Evolutionary conservation across 2,329 filamentous ascomycete species (phyloP), one percentile per base, ranked within the genome.

Genomic region (Diaporthe australafricana): DNA sequence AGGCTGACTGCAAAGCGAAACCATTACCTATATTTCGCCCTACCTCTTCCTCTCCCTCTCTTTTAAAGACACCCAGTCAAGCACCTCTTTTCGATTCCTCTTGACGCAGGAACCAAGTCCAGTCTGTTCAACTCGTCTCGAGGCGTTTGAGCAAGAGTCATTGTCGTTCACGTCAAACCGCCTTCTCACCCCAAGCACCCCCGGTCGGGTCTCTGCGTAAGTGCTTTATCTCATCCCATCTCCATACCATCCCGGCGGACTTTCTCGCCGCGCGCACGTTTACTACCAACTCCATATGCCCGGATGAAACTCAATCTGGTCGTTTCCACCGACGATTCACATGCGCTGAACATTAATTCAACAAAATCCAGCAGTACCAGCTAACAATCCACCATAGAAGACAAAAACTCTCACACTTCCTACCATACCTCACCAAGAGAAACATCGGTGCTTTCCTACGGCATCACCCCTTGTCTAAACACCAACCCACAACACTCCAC

Each of bases 91-190:
- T 27, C 20, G 60, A 63, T 11, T 48, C 60, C 27, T 48, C 60
- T 63, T 25, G 60, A 63, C 30, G 14, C 42, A 35, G 47, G 20
- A 35, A 17, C 16, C 25, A 47, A 25, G 14, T 2, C 12, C 60
- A 20, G 16, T 27, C 60, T 27, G n/a, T 27, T n/a, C 32, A 27
- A 65, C 47, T 65, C 60, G 60, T 35, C 45, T 25, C 60, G 20
- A 38, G 30, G 60, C 5, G 60, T 65, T 65, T 65, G 60, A 50
- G 45, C 60, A 50, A 50, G 42, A 65, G 60, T 65, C 60, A 65
- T n/a, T 65, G 45, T 50, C 45, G 60, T 50, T 65, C 60, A 65
- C 60, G 42, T 50, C 45, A 50, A 65, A 65, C 60, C 60, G 60
- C 42, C 42, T 38, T 50, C 60, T 20, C 12, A 38, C 30, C 20